Conservation (phyloP, 257 asterid genomes). For the Lycium ferocissimum region DNA sequence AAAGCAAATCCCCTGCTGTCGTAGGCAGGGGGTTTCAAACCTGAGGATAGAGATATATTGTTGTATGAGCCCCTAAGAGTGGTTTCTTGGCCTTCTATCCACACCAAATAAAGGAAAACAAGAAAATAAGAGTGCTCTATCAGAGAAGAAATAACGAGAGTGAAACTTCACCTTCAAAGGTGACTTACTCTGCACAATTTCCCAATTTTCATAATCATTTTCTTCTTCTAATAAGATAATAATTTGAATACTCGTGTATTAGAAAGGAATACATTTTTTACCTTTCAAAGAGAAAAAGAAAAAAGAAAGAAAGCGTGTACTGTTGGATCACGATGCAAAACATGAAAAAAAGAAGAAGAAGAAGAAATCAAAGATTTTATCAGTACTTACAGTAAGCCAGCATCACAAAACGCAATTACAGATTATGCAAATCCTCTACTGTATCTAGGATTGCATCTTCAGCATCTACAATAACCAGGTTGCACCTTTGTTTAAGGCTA, state of each 20-base stretch:
- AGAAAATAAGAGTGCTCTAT: not conserved
- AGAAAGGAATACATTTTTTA: not conserved
- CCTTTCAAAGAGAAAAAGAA: not conserved
- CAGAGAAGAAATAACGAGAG: not conserved
- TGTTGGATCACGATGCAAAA: conserved; percentile 18
- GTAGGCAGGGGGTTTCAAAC: not conserved
- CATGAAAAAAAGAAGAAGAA: not conserved
- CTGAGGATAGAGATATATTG: not conserved
- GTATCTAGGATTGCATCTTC: too few species aligned
- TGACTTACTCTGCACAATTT: not conserved
- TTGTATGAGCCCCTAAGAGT: not conserved
- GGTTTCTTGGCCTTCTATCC: conserved; percentile 21
- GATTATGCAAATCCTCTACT: too few species aligned
- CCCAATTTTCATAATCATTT: conserved; percentile 10
- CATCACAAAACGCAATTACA: too few species aligned
- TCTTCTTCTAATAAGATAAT: not conserved
- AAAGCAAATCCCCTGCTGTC: too few species aligned
- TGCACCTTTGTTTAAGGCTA: too few species aligned
- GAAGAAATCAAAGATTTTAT: too few species aligned
- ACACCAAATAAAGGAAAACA: not conserved
- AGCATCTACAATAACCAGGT: too few species aligned
- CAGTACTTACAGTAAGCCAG: too few species aligned
- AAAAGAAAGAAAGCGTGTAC: not conserved
- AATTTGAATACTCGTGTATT: not conserved
- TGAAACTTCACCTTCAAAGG: conserved; percentile 23